phyloP scores from a whole-genome alignment of 441 rosid species.

The Euphorbia schlechtendalii region DNA sequence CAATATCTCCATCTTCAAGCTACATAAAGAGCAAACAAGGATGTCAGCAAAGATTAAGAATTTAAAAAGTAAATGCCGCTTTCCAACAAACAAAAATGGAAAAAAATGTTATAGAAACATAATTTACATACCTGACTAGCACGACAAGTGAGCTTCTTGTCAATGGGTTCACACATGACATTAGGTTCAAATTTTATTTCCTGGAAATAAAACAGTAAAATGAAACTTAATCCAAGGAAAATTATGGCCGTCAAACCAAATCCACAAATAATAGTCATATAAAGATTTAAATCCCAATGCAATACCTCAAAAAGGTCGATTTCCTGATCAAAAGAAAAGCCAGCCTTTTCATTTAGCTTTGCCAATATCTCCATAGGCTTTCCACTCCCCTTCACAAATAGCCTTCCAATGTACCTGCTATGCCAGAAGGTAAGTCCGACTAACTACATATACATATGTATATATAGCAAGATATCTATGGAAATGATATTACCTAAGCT shows the following conservation, averaged over 20 bases:
- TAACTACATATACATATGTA: neutral
- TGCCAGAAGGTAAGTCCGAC: conserved; percentile 17
- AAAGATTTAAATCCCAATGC: neutral
- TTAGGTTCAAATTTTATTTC: conserved; percentile 90
- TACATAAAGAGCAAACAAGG: conserved; percentile 27
- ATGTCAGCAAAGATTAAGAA: conserved; percentile 9
- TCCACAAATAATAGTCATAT: neutral
- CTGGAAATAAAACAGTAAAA: conserved; percentile 30
- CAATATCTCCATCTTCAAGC: conserved; percentile 97
- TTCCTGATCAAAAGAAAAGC: conserved; percentile 75
- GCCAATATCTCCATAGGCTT: conserved; percentile 72
- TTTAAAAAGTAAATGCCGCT: neutral
- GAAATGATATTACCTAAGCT: conserved; percentile 50
- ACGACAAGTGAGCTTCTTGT: conserved; percentile 65
- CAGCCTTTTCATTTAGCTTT: conserved; percentile 84
- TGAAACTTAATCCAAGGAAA: neutral
- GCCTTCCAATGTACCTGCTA: conserved; percentile 76
- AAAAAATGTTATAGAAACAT: neutral
- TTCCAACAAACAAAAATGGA: neutral
- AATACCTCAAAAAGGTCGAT: conserved; percentile 85
- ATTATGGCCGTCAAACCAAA: neutral
- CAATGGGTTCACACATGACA: conserved; percentile 93
- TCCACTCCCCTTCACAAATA: conserved; percentile 65
- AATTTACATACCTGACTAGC: conserved; percentile 57
- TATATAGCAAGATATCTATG: conserved; percentile 7